Conservation (phyloP, 495 filamentous ascomycete species). For the Aspergillus nanangensis region DNA sequence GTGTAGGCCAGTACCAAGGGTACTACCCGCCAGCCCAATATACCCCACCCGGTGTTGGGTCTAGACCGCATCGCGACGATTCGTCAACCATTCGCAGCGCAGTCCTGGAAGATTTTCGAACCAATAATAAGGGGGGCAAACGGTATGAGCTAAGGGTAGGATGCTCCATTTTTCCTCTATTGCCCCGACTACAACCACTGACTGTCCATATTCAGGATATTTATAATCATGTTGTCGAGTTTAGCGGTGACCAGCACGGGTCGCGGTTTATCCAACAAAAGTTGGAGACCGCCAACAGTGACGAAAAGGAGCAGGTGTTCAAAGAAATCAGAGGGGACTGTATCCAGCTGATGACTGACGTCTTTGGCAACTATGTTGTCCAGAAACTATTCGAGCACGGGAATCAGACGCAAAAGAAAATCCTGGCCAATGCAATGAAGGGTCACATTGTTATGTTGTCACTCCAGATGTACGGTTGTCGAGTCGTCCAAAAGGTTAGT, state of each 20-base stretch:
- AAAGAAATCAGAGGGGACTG: conserved; percentile 77
- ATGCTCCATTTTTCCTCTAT: background rate
- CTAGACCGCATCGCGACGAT: background rate
- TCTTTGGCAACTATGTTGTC: conserved; percentile 98
- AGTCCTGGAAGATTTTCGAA: conserved; percentile 75
- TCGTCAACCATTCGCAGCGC: conserved; percentile 37
- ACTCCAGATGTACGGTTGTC: conserved; percentile 88
- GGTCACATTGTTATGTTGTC: conserved; percentile 75
- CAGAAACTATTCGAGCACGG: conserved; percentile 98
- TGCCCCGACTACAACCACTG: background rate
- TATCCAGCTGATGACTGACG: conserved; percentile 88
- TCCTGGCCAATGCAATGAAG: conserved; percentile 81
- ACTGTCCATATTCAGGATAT: conserved; percentile 60
- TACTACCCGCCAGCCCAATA: conserved; percentile 31
- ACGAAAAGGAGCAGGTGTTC: conserved; percentile 95
- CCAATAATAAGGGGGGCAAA: conserved; percentile 69
- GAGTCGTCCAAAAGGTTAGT: conserved; percentile 87
- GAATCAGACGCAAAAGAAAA: conserved; percentile 87
- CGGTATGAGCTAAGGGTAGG: conserved; percentile 78
- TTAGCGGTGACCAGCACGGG: conserved; percentile 91
- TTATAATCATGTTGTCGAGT: conserved; percentile 85
- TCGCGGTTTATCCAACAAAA: conserved; percentile 96
- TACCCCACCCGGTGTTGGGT: no score
- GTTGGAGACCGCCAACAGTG: conserved; percentile 89
- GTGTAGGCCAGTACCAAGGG: conserved; percentile 37